Base-by-base conservation (phyloP, 176 grass and related monocot genomes). In the Raddia distichophylla region DNA sequence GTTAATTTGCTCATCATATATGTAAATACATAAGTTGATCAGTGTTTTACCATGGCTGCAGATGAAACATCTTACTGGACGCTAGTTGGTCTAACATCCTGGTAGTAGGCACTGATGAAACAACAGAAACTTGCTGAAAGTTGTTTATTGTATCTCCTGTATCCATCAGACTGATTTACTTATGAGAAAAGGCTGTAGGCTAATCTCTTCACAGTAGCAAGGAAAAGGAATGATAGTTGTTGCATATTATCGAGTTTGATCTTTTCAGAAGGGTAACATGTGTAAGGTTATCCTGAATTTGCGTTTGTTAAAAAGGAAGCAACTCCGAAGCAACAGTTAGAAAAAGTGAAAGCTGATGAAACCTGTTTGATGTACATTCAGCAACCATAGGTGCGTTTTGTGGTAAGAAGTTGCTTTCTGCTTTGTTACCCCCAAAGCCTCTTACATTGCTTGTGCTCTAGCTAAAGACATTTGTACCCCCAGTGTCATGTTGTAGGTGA, bases 21-120 rank as follows among this genome's bases (percentile, higher is more conserved):
- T 45, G 8, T 27, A 63, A 22, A 35, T 71, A 49, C 7, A 59
- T 9, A 61, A 54, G 60, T 50, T 37, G 22, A 52, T n/a, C 5
- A 34, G 19, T 49, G 6, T 55, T 74, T 42, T 68, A 34, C 34
- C 86, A 75, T 84, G 43, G 5, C 11, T 87, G 80, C 91, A 97
- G 94, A 71, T 85, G 81, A 80, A 81, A 66, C 8, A 40, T 83
- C 70, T 81, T 70, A 59, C 69, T 73, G 82, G 79, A 82, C 76
- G 85, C 70, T 90, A 83, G 86, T 85, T 84, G 86, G 80, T 90
- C 89, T 97, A 93, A 97, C 94, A 97, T 65, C 73, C 77, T 83
- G 89, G 80, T 88, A 89, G 77, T 86, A 87, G 86, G 85, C 85
- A 89, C 84, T 91, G 69, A 93, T 91, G 78, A 81, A 87, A 93